A percentile compares a stretch with the other conserved stretches of the same genome.
phyloP scores from a whole-genome alignment of 768 basidiomycete species.

The Daedaleopsis nitida region DNA sequence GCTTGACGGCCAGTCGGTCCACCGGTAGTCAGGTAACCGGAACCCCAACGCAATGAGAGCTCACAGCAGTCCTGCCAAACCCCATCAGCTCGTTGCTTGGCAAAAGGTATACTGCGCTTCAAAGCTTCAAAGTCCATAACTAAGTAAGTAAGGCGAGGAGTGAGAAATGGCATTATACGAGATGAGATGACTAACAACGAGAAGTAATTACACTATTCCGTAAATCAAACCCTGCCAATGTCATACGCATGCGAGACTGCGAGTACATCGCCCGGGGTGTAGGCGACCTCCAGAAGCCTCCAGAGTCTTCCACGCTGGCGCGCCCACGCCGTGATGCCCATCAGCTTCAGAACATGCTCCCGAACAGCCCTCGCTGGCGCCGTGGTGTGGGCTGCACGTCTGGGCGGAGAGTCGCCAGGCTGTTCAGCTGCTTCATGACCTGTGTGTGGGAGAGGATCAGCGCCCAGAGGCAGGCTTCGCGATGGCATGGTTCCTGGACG shows the following conservation, averaged over 20 bases:
- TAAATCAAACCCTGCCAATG: neutral
- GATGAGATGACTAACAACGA: neutral
- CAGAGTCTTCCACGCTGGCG: neutral
- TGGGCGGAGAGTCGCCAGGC: constrained; percentile 83
- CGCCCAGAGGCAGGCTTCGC: neutral
- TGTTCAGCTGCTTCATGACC: constrained; percentile 96
- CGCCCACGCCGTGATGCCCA: neutral
- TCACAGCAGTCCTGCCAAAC: too few species aligned
- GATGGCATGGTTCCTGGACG: constrained; percentile 10
- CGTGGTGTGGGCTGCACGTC: constrained; percentile 76
- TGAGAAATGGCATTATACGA: neutral
- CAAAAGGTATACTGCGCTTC: too few species aligned
- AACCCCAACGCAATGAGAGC: too few species aligned
- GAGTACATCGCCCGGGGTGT: neutral
- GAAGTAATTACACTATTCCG: constrained; percentile 9
- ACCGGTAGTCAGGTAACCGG: too few species aligned
- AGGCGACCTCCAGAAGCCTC: neutral
- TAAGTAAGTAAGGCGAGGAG: neutral
- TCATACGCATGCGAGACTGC: neutral
- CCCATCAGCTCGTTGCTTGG: too few species aligned
- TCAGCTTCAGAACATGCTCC: constrained; percentile 55
- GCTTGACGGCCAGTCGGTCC: too few species aligned
- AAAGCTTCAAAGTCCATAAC: too few species aligned
- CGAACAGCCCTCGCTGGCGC: constrained; percentile 78
- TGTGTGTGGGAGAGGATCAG: constrained; percentile 32